These are phyloP conservation scores for Pterocarpus santalinus DNA, from an alignment of 306 rosid species.

Conservation along the genomic window DNA sequence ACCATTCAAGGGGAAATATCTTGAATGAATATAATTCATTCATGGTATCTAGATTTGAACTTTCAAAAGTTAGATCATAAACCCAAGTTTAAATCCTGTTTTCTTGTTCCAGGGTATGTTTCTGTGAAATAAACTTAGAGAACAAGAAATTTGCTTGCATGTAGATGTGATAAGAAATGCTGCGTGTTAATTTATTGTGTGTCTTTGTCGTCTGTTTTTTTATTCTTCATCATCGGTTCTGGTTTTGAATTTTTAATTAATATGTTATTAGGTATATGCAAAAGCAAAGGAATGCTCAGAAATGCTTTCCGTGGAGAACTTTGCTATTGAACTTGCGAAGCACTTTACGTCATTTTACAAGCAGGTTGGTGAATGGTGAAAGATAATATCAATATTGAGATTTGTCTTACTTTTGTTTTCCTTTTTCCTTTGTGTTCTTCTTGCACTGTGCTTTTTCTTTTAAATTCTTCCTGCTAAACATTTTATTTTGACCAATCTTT, in stretches of 20 bases:
- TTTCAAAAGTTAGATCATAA: background rate
- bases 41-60: background rate
- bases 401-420: background rate
- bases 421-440: background rate
- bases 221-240: constrained; percentile 17
- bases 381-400: background rate
- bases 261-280: constrained; percentile 75
- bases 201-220: background rate
- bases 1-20: constrained; percentile 8
- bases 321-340: constrained; percentile 85
- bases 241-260: constrained; percentile 33
- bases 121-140: constrained; percentile 25
- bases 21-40: constrained; percentile 14
- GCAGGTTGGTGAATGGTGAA: constrained; percentile 64
- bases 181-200: background rate
- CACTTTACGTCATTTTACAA: constrained; percentile 81
- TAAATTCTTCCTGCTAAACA: background rate
- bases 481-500: constrained; percentile 2
- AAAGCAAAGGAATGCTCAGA: constrained; percentile 88
- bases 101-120: constrained; percentile 19
- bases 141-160: constrained; percentile 18
- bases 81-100: background rate
- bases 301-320: constrained; percentile 77
- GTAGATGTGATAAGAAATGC: background rate
- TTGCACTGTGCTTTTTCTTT: background rate